Evolutionary conservation across 2,329 filamentous ascomycete genomes (phyloP), one percentile per base, ranked within the genome.

Genomic region (Coleophoma eucalyptorum): DNA sequence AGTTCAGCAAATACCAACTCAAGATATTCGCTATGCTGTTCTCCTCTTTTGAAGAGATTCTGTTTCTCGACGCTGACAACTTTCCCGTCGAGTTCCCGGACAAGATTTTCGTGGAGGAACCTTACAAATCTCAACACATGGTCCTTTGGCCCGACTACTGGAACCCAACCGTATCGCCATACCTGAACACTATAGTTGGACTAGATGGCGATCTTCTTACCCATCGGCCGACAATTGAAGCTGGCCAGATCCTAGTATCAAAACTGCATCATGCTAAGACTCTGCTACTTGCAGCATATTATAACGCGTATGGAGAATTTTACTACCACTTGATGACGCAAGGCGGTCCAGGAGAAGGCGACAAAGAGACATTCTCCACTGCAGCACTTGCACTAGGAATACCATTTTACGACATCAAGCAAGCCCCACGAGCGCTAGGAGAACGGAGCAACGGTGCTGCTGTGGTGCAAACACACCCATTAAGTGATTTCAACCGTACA

Each of bases 361-460:
- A 78, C 61, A 78, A 78, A 57, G 75, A 78, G 56, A 77, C 74
- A 0, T 77, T 78, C 55, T 58, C 74, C 15, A 65, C 70, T 5
- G 74, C 74, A 7, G 72, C 75, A 8, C 54, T 68, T 3, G 70
- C 64, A 11, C 59, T 74, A 2, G 58, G 62, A 4, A 63, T 69
- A 5, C 57, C 68, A 2, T 74, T 69, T 56, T 73, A 75, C 55
- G 58, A 52, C 5, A 50, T 60, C 0, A 19, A 43, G 2, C 41
- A 50, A 26, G n/a, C 18, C 16, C 51, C 58, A 15, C 33, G 26
- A 16, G 43, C 55, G 3, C 41, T 57, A 1, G 58, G 58, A 2
- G 19, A 16, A 2, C 41, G 33, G 1, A 21, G n/a, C 1, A 47
- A 52, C 31, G 55, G 53, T 3, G 50, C 50, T 12, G 56, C 55